Conservation (phyloP, 1,284 basidiomycete species). For the Meripilus lineatus region DNA sequence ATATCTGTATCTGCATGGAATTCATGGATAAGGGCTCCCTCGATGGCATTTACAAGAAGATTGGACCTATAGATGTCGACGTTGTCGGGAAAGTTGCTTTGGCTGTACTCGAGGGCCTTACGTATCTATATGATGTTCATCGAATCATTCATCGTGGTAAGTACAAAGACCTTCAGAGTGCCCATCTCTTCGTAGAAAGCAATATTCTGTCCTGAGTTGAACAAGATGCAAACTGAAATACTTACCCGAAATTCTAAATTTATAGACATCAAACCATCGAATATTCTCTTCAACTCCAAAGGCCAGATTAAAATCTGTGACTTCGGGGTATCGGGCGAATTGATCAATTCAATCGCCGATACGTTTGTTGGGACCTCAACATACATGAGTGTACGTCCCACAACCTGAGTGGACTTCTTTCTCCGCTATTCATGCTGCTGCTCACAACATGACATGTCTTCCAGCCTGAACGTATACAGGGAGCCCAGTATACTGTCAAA, state of each 20-base stretch:
- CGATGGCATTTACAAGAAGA: constrained; percentile 92
- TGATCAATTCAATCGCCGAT: constrained; percentile 98
- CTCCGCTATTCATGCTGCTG: constrained; percentile 3
- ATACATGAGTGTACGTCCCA: constrained; percentile 91
- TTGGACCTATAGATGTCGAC: constrained; percentile 85
- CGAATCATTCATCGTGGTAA: constrained; percentile 98
- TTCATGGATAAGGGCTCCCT: constrained; percentile 90
- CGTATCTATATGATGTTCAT: constrained; percentile 98
- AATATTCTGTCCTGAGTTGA: background rate
- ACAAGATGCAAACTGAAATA: too few relatives aligned
- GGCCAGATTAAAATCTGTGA: constrained; percentile 99
- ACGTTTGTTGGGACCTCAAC: constrained; percentile 98
- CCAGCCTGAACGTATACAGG: constrained; percentile 98
- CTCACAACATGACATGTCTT: too few relatives aligned
- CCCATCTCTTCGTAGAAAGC: background rate
- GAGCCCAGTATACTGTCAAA: constrained; percentile 95
- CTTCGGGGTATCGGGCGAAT: constrained; percentile 97
- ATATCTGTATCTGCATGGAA: constrained; percentile 99
- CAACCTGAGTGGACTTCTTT: background rate
- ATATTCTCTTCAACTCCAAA: constrained; percentile 90
- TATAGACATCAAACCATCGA: constrained; percentile 97
- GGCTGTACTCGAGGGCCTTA: constrained; percentile 90
- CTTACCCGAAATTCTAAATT: too few relatives aligned
- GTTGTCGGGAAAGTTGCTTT: constrained; percentile 90
- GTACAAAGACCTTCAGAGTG: constrained; percentile 4